Percentiles rank a stretch among this genome's conserved stretches.
phyloP scores from a whole-genome alignment of 2,329 filamentous ascomycete species.

The Bipolaris cookei region DNA sequence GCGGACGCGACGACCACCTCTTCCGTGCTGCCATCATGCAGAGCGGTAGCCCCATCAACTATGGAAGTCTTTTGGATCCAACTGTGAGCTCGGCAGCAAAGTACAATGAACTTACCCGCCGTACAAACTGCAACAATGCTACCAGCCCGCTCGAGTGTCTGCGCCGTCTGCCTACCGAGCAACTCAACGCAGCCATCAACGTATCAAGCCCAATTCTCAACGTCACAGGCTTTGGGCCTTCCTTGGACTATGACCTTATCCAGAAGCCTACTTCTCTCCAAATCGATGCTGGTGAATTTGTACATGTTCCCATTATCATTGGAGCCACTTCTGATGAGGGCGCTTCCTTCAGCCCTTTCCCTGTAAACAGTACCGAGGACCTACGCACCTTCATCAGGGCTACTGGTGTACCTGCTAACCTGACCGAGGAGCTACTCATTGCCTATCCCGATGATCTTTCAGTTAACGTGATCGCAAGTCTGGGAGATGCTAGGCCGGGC shows the following conservation, averaged over 20 bases:
- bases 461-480: slow-evolving; percentile 34
- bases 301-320: slow-evolving; percentile 67
- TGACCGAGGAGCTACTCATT: slow-evolving; percentile 32
- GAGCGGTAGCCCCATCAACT: slow-evolving; percentile 49
- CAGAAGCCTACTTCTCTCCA: slow-evolving; percentile 60
- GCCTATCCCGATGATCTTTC: slow-evolving; percentile 41
- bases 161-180: slow-evolving; percentile 64
- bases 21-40: slow-evolving; percentile 58
- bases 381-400: slow-evolving; percentile 54
- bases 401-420: slow-evolving; percentile 30
- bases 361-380: slow-evolving; percentile 62
- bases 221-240: slow-evolving; percentile 49
- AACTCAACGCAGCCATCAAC: slow-evolving; percentile 63
- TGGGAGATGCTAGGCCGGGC: slow-evolving; percentile 27
- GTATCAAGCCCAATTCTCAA: slow-evolving; percentile 39
- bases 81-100: slow-evolving; percentile 23
- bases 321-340: slow-evolving; percentile 73
- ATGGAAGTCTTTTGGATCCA: slow-evolving; percentile 24
- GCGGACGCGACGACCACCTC: slow-evolving; percentile 56
- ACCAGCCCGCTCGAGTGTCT: slow-evolving; percentile 55
- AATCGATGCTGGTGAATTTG: slow-evolving; percentile 64
- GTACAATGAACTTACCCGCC: slow-evolving; percentile 32
- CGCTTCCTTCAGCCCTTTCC: slow-evolving; percentile 59
- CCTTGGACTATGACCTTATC: slow-evolving; percentile 65
- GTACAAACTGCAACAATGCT: slow-evolving; percentile 33